Percentiles rank a stretch among this genome's conserved stretches.
Evolutionary conservation across 306 rosid species (phyloP).

Genomic region (Dalbergia cultrata): DNA sequence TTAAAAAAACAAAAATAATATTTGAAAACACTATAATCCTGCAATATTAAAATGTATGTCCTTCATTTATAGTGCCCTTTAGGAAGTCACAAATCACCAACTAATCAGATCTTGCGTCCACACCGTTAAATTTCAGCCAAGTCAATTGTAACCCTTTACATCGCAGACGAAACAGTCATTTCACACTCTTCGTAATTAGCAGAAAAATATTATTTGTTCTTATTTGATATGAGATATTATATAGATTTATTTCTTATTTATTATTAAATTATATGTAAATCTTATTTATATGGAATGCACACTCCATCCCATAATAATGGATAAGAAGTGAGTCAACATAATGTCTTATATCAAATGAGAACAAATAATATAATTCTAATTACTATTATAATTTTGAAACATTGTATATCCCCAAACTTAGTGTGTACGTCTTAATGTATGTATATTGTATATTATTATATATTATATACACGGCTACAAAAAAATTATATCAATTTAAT

Average conservation of each 20-base stretch:
- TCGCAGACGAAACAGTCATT: constrained; percentile 25
- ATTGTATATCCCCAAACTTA: neutral
- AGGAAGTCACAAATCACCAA: constrained; percentile 37
- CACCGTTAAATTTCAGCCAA: constrained; percentile 28
- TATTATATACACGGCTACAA: neutral
- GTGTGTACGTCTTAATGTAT: neutral
- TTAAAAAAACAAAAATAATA: neutral
- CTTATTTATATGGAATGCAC: too few relatives aligned
- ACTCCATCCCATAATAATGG: too few relatives aligned
- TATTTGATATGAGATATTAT: too few relatives aligned
- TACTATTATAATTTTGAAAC: neutral
- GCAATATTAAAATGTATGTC: constrained; percentile 22
- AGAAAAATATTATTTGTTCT: too few relatives aligned
- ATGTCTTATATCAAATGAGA: too few relatives aligned
- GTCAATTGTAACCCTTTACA: constrained; percentile 33
- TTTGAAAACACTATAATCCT: neutral
- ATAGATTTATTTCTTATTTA: too few relatives aligned
- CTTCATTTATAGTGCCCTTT: constrained; percentile 35
- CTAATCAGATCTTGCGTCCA: constrained; percentile 41
- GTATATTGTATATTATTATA: too few relatives aligned
- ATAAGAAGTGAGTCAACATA: too few relatives aligned
- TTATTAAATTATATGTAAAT: too few relatives aligned
- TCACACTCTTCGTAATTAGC: constrained; percentile 3
- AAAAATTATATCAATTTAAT: too few relatives aligned
- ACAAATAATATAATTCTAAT: neutral